Percentiles rank a stretch among this genome's conserved stretches.
phyloP scores from a whole-genome alignment of 345 rosid genomes.

The Sisymbrium altissimum region DNA sequence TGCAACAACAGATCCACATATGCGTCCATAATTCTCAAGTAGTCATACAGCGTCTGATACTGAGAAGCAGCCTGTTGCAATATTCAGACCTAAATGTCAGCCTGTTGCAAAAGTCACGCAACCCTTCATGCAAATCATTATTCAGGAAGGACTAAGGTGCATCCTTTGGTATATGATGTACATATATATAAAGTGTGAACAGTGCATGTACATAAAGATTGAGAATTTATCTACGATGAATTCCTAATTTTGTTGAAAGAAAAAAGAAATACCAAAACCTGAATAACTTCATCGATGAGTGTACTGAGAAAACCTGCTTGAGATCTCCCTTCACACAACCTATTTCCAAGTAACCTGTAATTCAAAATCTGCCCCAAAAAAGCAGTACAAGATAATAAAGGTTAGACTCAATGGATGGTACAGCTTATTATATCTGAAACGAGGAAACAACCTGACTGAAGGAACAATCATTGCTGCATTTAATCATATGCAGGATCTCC shows the following conservation, averaged over 20 bases:
- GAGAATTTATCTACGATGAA: not conserved
- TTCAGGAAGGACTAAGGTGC: not conserved
- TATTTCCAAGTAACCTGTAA: constrained; percentile 83
- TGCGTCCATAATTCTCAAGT: constrained; percentile 74
- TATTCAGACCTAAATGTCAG: constrained; percentile 13
- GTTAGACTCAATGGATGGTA: constrained; percentile 1
- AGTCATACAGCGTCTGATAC: constrained; percentile 59
- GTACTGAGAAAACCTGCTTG: constrained; percentile 36
- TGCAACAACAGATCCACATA: constrained; percentile 74
- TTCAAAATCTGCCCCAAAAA: constrained; percentile 57
- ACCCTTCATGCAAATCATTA: not conserved
- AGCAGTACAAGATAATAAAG: not conserved
- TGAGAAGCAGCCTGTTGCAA: constrained; percentile 50
- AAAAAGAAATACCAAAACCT: constrained; percentile 45
- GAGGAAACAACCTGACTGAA: constrained; percentile 54
- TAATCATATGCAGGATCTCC: constrained; percentile 63
- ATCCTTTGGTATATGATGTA: not conserved
- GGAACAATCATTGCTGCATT: constrained; percentile 62
- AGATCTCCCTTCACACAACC: constrained; percentile 56
- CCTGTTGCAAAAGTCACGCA: not conserved
- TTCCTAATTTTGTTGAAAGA: constrained; percentile 1
- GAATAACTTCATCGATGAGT: constrained; percentile 53
- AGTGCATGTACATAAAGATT: not conserved
- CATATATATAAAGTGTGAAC: constrained; percentile 2
- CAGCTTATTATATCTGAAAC: constrained; percentile 4